Evolutionary conservation across 78 protist species (phyloP).

Genomic region (slime mould (Dictyostelium discoideum)): DNA sequence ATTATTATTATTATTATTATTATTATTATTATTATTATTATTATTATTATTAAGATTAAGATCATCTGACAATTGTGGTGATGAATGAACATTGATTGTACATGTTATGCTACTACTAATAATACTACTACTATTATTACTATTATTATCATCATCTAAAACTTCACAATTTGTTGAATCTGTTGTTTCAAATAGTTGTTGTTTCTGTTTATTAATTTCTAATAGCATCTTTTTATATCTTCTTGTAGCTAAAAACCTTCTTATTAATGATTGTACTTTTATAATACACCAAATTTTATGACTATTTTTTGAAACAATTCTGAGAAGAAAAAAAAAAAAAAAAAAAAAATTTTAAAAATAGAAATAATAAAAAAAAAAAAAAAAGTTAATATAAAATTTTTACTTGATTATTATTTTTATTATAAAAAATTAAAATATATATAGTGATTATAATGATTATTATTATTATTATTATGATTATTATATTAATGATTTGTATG

Average conservation of each 20-base stretch:
- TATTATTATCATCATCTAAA: not conserved
- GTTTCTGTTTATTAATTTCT: slow-evolving; percentile 17
- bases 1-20: not conserved
- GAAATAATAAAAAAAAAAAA: too few relatives aligned
- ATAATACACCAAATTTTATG: slow-evolving; percentile 76
- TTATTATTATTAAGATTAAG: not conserved
- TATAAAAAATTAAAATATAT: not conserved
- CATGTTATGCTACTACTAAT: not conserved
- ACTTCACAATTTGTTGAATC: not conserved
- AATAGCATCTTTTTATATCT: slow-evolving; percentile 7
- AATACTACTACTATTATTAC: not conserved
- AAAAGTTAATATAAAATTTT: not conserved
- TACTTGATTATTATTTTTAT: not conserved
- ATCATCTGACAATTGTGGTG: not conserved
- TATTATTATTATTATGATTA: too few relatives aligned
- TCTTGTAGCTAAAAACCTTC: slow-evolving; percentile 53
- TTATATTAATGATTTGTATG: too few relatives aligned
- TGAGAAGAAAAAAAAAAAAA: not conserved
- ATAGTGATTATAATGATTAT: not conserved
- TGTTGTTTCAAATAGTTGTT: not conserved
- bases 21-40: not conserved
- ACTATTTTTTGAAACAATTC: slow-evolving; percentile 65
- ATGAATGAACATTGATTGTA: not conserved
- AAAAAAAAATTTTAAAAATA: not conserved
- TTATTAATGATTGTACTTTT: slow-evolving; percentile 39